phyloP scores from a whole-genome alignment of 768 basidiomycete genomes.

The Suillus decipiens region DNA sequence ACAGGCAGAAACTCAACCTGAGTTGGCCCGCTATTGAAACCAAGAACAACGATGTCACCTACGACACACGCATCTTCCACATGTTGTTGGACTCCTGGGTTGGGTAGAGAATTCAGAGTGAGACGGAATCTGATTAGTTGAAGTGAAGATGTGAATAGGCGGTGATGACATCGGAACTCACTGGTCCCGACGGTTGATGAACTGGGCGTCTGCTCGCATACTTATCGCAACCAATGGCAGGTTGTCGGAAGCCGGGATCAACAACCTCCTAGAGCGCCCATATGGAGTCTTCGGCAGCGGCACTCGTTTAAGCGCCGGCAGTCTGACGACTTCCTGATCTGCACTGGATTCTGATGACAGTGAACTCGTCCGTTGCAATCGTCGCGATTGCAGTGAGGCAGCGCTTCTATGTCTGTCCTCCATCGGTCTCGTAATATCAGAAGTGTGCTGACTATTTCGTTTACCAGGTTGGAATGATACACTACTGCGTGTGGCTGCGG shows the following conservation, averaged over 20 bases:
- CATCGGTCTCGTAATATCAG: too few species aligned
- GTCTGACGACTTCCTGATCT: neutral
- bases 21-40: conserved; percentile 41
- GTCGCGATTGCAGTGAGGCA: neutral
- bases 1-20: conserved; percentile 45
- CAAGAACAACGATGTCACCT: conserved; percentile 43
- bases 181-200: conserved; percentile 38
- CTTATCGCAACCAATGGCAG: conserved; percentile 45
- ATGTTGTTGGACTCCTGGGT: conserved; percentile 36
- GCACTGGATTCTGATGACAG: conserved; percentile 3
- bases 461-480: neutral
- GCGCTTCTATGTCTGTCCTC: neutral
- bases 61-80: conserved; percentile 50
- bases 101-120: conserved; percentile 40
- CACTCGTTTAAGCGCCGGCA: conserved; percentile 24
- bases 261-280: conserved; percentile 34
- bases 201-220: conserved; percentile 49
- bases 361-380: neutral
- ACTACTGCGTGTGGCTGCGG: neutral
- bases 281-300: conserved; percentile 34
- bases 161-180: conserved; percentile 17
- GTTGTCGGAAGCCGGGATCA: conserved; percentile 26
- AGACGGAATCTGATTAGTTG: conserved; percentile 34
- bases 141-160: conserved; percentile 17
- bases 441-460: neutral